These are phyloP conservation scores for Bodo saltans DNA, from an alignment of 78 protist genomes.

Conservation along the genomic window DNA sequence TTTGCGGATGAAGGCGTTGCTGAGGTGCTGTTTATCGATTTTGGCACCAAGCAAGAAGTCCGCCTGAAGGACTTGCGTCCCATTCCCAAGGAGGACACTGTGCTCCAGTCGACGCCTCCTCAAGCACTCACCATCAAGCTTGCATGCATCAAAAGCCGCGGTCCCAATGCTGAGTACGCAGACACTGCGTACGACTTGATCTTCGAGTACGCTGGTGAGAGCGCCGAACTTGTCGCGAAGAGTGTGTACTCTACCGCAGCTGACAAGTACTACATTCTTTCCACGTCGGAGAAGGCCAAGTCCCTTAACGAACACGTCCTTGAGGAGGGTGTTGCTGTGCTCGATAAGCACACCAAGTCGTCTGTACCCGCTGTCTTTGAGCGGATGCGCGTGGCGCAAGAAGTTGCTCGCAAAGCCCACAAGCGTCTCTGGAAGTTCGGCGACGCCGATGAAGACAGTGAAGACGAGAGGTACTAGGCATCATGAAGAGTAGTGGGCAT, in stretches of 20 bases:
- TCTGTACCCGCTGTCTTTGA: background rate
- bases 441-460: background rate
- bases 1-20: background rate
- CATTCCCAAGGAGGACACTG: background rate
- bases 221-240: background rate
- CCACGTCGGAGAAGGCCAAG: background rate
- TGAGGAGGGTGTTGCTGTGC: background rate
- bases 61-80: background rate
- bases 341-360: background rate
- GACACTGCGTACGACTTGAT: background rate
- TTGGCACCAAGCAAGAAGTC: background rate
- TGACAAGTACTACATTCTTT: background rate
- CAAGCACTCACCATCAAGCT: background rate
- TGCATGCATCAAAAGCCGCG: background rate
- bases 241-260: background rate
- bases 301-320: background rate
- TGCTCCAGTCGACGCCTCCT: background rate
- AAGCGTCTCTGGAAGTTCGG: background rate
- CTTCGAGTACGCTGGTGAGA: background rate
- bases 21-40: background rate
- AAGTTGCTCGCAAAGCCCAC: background rate
- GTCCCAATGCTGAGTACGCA: background rate
- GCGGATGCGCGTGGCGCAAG: background rate
- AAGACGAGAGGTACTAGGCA: background rate
- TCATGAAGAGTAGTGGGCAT: too few relatives aligned